Evolutionary conservation across 2,329 filamentous ascomycete genomes (phyloP).

Genomic region (Thermoascus crustaceus): DNA sequence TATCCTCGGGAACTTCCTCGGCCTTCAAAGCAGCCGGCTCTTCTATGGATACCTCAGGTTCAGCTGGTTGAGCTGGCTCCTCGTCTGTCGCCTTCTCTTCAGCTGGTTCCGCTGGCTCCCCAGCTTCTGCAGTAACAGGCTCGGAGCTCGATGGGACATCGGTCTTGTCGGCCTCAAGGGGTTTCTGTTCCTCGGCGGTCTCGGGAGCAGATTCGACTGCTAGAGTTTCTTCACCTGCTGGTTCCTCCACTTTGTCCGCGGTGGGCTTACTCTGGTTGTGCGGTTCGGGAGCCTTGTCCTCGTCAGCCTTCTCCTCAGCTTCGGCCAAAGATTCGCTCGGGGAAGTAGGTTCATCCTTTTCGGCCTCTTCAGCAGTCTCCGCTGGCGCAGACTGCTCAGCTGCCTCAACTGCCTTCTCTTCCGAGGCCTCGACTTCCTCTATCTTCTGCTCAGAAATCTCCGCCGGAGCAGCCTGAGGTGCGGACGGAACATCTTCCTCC

Average conservation of each 20-base stretch:
- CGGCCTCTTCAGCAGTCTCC: neutral
- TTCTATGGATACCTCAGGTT: too few relatives aligned
- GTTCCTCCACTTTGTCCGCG: neutral
- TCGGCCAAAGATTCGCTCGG: too few relatives aligned
- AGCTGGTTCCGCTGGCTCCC: neutral
- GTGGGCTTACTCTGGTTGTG: too few relatives aligned
- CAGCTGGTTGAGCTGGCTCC: too few relatives aligned
- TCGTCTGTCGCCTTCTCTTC: too few relatives aligned
- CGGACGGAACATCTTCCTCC: neutral
- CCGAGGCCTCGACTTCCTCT: neutral
- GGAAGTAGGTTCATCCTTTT: conserved; percentile 1
- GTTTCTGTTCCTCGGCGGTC: too few relatives aligned
- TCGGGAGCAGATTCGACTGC: conserved; percentile 5
- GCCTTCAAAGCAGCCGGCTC: too few relatives aligned
- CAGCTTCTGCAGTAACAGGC: neutral
- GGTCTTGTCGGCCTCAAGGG: too few relatives aligned
- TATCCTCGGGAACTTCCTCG: too few relatives aligned
- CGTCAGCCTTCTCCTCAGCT: conserved; percentile 1
- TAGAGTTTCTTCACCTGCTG: neutral
- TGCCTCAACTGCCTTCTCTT: neutral
- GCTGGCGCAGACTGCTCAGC: neutral
- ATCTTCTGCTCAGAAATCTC: neutral
- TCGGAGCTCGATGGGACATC: too few relatives aligned
- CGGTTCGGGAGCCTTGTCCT: too few relatives aligned
- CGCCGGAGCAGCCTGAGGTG: neutral